A percentile compares a stretch with the other conserved stretches of the same genome.
Evolutionary conservation across 768 basidiomycete species (phyloP).

Genomic region (Podaxis mareebaensis): DNA sequence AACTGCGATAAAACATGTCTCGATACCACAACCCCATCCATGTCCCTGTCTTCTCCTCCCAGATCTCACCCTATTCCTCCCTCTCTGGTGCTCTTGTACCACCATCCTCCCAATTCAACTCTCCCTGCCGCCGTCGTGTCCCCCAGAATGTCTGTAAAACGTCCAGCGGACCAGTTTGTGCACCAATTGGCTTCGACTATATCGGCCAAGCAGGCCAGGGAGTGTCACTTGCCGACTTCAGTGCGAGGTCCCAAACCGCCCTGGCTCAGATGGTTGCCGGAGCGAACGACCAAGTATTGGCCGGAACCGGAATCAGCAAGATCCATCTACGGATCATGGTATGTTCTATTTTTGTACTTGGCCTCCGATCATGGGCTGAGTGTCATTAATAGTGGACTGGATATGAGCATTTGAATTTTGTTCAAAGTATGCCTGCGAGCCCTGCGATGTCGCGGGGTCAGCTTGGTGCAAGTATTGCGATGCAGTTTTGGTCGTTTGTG

Average conservation of each 20-base stretch:
- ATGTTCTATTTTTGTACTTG: background rate
- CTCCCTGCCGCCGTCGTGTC: constrained; percentile 7
- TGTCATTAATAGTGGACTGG: constrained; percentile 17
- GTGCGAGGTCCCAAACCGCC: constrained; percentile 5
- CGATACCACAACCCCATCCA: constrained; percentile 17
- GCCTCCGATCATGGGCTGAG: background rate
- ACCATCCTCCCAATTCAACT: constrained; percentile 7
- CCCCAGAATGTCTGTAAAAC: constrained; percentile 11
- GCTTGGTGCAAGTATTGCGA: constrained; percentile 39
- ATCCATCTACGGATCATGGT: constrained; percentile 18
- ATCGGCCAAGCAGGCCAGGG: constrained; percentile 15
- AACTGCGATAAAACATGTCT: constrained; percentile 10
- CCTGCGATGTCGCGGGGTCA: constrained; percentile 42
- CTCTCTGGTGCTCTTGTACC: constrained; percentile 12
- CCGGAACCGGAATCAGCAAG: constrained; percentile 5
- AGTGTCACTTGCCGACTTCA: constrained; percentile 15
- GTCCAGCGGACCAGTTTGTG: constrained; percentile 1
- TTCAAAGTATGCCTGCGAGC: constrained; percentile 11
- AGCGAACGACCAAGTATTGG: constrained; percentile 17
- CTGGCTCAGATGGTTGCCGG: constrained; percentile 16
- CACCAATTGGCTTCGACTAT: constrained; percentile 12
- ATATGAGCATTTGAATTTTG: constrained; percentile 17
- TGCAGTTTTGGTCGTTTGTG: constrained; percentile 15
- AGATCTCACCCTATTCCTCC: constrained; percentile 12
- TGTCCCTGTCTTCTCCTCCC: constrained; percentile 15